Percentiles rank a stretch among this genome's conserved stretches.
Evolutionary conservation across 2,329 filamentous ascomycete species (phyloP).

Genomic region (Pseudocercospora fuligena): DNA sequence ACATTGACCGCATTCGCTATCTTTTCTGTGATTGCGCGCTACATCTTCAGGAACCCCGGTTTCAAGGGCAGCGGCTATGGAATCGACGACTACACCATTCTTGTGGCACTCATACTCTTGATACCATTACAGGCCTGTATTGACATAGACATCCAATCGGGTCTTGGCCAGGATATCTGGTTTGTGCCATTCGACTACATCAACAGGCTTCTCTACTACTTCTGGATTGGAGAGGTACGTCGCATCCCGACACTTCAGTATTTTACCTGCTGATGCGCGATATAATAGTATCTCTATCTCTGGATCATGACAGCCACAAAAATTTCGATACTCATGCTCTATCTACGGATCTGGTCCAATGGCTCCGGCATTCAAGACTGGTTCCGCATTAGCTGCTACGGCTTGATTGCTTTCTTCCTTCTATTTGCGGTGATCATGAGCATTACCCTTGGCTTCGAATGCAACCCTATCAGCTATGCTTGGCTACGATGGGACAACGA

Average conservation of each 20-base stretch:
- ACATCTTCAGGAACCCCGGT: conserved; percentile 8
- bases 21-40: conserved; percentile 11
- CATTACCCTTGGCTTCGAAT: conserved; percentile 17
- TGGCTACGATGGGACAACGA: conserved; percentile 21
- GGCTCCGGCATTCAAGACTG: conserved; percentile 7
- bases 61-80: conserved; percentile 17
- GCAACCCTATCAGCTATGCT: conserved; percentile 21
- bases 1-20: conserved; percentile 4
- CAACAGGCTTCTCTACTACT: conserved; percentile 18
- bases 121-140: conserved; percentile 8
- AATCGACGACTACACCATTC: conserved; percentile 15
- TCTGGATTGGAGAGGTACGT: conserved; percentile 16
- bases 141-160: background rate
- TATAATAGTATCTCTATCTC: conserved; percentile 10
- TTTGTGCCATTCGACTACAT: conserved; percentile 9
- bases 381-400: conserved; percentile 14
- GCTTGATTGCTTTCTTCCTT: conserved; percentile 8
- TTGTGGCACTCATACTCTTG: conserved; percentile 12
- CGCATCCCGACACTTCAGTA: background rate
- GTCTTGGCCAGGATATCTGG: conserved; percentile 22
- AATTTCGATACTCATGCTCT: conserved; percentile 15
- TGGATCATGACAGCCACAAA: conserved; percentile 20
- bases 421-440: conserved; percentile 15
- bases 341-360: conserved; percentile 16
- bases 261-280: background rate